phyloP scores from a whole-genome alignment of 495 filamentous ascomycete genomes.

The Parathielavia hyrcaniae region DNA sequence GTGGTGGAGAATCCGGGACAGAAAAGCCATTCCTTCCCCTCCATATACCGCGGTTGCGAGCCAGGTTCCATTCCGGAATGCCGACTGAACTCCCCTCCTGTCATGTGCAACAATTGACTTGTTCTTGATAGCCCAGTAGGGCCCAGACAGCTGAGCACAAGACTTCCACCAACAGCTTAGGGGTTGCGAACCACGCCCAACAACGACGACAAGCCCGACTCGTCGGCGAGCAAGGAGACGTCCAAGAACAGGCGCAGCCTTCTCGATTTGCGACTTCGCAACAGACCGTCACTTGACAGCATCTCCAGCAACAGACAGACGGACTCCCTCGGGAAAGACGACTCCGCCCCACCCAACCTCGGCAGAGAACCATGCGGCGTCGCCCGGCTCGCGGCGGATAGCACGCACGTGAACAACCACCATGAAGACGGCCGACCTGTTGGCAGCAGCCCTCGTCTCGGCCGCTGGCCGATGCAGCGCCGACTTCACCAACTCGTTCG shows the following conservation, averaged over 20 bases:
- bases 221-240: no score
- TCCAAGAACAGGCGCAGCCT: no score
- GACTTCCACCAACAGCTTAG: neutral
- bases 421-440: neutral
- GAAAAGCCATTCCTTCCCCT: neutral
- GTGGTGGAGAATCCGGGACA: constrained; percentile 1
- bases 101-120: constrained; percentile 2
- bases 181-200: no score
- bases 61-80: neutral
- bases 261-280: neutral
- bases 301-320: neutral
- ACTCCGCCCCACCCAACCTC: neutral
- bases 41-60: neutral
- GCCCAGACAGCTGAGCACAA: neutral
- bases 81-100: neutral
- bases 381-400: neutral
- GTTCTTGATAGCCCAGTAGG: neutral
- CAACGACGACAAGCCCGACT: no score
- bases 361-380: neutral
- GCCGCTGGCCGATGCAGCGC: neutral
- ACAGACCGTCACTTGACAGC: neutral
- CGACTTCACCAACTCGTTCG: constrained; percentile 15
- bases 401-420: neutral
- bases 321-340: neutral
- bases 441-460: neutral